These are phyloP conservation scores for Neophaeococcomyces aloes DNA, from an alignment of 2,329 filamentous ascomycete species.

Conservation along the genomic window DNA sequence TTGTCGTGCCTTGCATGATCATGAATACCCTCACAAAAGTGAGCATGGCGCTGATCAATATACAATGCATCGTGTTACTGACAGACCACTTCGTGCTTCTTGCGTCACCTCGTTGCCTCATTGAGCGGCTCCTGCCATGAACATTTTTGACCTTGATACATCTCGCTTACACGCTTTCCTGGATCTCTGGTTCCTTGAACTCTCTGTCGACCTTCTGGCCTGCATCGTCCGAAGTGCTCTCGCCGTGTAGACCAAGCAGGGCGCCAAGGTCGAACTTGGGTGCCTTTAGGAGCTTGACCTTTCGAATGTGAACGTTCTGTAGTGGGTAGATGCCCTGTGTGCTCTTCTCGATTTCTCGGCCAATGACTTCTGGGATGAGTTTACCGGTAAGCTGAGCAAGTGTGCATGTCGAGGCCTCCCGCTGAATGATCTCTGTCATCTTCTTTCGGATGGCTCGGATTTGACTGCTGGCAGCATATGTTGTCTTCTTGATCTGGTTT, in stretches of 20 bases:
- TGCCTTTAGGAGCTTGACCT: conserved; percentile 98
- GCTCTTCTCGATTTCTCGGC: conserved; percentile 98
- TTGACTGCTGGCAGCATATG: conserved; percentile 92
- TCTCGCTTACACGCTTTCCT: conserved; percentile 71
- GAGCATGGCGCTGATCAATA: too few relatives aligned
- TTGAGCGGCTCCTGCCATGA: neutral
- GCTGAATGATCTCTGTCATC: conserved; percentile 98
- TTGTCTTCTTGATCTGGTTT: conserved; percentile 99
- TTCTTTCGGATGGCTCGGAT: conserved; percentile 98
- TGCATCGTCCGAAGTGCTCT: conserved; percentile 89
- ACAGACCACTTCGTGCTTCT: neutral
- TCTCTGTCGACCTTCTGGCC: conserved; percentile 98
- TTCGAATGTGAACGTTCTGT: conserved; percentile 99
- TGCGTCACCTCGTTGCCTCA: neutral
- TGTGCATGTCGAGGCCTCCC: conserved; percentile 88
- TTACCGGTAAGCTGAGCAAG: conserved; percentile 95
- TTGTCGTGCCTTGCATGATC: too few relatives aligned
- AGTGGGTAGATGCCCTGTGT: conserved; percentile 99
- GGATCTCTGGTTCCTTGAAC: conserved; percentile 92
- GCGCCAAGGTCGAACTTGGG: conserved; percentile 99
- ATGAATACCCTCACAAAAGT: too few relatives aligned
- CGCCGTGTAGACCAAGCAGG: conserved; percentile 92
- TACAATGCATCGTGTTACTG: too few relatives aligned
- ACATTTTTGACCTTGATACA: neutral
- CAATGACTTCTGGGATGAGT: conserved; percentile 98